Evolutionary conservation across 2,329 filamentous ascomycete genomes (phyloP), one percentile per base, ranked within the genome.

Genomic region (Knoxdaviesia proteae): DNA sequence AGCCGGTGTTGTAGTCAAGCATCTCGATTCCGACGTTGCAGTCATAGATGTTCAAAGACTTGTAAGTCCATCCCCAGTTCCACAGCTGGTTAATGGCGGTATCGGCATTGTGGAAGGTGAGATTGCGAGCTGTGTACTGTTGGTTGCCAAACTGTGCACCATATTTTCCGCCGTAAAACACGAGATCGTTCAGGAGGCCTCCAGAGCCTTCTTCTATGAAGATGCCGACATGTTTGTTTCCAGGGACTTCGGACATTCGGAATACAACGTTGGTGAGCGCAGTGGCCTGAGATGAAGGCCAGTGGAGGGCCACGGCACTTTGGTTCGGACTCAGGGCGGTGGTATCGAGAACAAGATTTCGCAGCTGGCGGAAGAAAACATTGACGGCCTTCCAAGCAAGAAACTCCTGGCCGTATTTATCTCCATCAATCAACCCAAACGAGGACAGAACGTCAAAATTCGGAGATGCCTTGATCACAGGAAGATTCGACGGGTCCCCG

Each of bases 21-120:
- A 84, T 77, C 53, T 82, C 75, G 45, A 84, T 63, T 8, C 77
- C 80, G 33, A 80, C 63, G 7, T 61, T 61, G 52, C 76, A 80
- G 52, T 78, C 65, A 52, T 72, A 67, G 56, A 83, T 71, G 31
- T 58, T 62, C 20, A 81, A 54, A 29, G 69, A 73, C 57, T 80
- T 79, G 62, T 81, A 80, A 5, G 74, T 77, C 75, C 77, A 84
- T 1, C 74, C 70, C 80, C 80, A 84, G 55, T 80, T 72, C 80
- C 80, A 84, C 47, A 78, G 69, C 62, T 82, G 76, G 54, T 68
- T 70, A 45, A 84, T 74, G 39, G 75, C 80, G 7, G 74, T 79
- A 50, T 74, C 62, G 49, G 73, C 71, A 46, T 68, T 64, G 50
- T 69, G 71, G 58, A 84, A 80, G 29, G 67, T 74, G 49, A 81